These are phyloP conservation scores for Alloascoidea hylecoeti DNA, from an alignment of 805 yeast genomes.

Conservation along the genomic window DNA sequence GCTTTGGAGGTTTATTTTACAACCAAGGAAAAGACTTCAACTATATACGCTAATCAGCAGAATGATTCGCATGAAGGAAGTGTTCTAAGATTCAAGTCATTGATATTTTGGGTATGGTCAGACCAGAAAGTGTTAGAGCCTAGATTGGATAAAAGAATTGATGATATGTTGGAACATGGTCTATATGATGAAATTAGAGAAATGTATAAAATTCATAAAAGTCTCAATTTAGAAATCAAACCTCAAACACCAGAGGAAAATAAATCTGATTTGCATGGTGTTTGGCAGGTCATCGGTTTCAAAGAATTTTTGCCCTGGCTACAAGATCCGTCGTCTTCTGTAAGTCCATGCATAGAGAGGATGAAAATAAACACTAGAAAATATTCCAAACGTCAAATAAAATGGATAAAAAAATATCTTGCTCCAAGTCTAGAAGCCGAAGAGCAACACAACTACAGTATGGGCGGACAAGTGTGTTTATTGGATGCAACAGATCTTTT, in stretches of 20 bases:
- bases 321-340: constrained; percentile 16
- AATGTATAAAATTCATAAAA: constrained; percentile 26
- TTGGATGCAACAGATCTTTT: constrained; percentile 65
- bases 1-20: constrained; percentile 68
- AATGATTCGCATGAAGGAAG: constrained; percentile 25
- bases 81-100: constrained; percentile 25
- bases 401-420: constrained; percentile 74
- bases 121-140: constrained; percentile 38
- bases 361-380: constrained; percentile 81
- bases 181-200: constrained; percentile 56
- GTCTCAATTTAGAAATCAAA: neutral
- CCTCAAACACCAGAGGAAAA: no score
- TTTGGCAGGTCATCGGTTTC: constrained; percentile 93
- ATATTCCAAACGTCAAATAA: constrained; percentile 79
- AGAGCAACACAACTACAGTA: constrained; percentile 24
- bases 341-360: constrained; percentile 37
- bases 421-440: constrained; percentile 44
- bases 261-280: constrained; percentile 44
- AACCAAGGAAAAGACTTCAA: constrained; percentile 58
- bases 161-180: constrained; percentile 63
- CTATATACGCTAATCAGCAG: constrained; percentile 50
- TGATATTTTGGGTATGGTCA: constrained; percentile 76
- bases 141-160: constrained; percentile 70
- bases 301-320: constrained; percentile 77
- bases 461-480: constrained; percentile 53